Percentiles rank a stretch among this genome's conserved stretches.
Evolutionary conservation across 345 rosid species (phyloP).

Genomic region (Eucalyptus coolabah): DNA sequence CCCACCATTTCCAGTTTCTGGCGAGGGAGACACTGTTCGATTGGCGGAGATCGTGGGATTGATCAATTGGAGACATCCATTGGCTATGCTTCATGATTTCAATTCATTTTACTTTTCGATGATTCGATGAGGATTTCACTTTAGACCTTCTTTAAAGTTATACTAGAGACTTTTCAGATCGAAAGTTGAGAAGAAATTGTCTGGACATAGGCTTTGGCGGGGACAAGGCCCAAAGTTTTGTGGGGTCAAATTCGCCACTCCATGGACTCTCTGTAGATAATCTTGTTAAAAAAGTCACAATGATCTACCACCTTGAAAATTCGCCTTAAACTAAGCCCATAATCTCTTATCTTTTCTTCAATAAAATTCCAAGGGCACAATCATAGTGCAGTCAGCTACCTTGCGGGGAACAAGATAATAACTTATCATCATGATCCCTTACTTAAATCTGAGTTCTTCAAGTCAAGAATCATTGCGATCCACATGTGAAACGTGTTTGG

Average conservation of each 20-base stretch:
- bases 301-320: not conserved
- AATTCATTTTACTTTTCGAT: not conserved
- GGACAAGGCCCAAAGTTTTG: not conserved
- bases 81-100: not conserved
- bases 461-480: fast-evolving
- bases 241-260: not conserved
- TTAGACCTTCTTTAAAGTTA: not conserved
- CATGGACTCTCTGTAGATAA: not conserved
- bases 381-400: fast-evolving
- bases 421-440: fast-evolving
- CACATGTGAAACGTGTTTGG: too few relatives aligned
- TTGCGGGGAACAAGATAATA: fast-evolving
- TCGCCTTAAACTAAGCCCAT: not conserved
- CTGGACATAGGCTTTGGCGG: not conserved
- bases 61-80: not conserved
- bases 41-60: not conserved
- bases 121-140: not conserved
- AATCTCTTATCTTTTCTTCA: not conserved
- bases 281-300: not conserved
- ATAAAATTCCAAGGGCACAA: fast-evolving
- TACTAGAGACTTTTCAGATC: not conserved
- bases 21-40: not conserved
- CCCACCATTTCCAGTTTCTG: not conserved
- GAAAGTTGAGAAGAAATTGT: not conserved
- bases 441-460: not conserved